phyloP scores from a whole-genome alignment of 129 eudicot species.

The Calendula officinalis region DNA sequence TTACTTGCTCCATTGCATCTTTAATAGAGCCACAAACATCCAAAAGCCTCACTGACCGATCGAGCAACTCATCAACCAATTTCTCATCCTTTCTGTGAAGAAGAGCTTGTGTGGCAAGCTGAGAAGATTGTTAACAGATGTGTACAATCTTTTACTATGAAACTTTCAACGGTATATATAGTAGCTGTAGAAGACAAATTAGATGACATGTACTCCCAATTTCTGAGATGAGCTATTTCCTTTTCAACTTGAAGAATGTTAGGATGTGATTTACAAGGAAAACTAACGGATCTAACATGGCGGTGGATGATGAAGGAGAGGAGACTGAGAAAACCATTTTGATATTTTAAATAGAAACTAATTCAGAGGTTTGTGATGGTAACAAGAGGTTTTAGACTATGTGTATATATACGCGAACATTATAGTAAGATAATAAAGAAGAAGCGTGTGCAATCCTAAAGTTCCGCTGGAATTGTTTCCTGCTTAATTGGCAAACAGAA shows the following conservation, averaged over 20 bases:
- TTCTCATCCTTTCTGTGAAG: slow-evolving; percentile 12
- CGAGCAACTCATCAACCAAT: slow-evolving; percentile 39
- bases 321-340: slow-evolving; percentile 29
- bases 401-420: slow-evolving; percentile 11
- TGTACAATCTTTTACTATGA: slow-evolving; percentile 20
- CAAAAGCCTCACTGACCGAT: slow-evolving; percentile 38
- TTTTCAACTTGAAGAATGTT: slow-evolving; percentile 33
- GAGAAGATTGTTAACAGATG: slow-evolving; percentile 27
- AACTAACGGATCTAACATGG: slow-evolving; percentile 47
- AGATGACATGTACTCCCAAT: neutral
- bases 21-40: slow-evolving; percentile 35
- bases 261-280: slow-evolving; percentile 39
- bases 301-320: slow-evolving; percentile 22
- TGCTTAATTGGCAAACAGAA: too few relatives aligned
- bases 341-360: neutral
- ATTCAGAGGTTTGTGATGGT: slow-evolving; percentile 17
- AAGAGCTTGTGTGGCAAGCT: slow-evolving; percentile 36
- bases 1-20: slow-evolving; percentile 36
- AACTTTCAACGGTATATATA: slow-evolving; percentile 8
- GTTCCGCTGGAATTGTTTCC: slow-evolving; percentile 13
- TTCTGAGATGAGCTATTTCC: slow-evolving; percentile 25
- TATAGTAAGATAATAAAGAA: neutral
- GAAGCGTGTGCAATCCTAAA: slow-evolving; percentile 9
- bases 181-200: slow-evolving; percentile 2
- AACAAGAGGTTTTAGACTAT: neutral